phyloP scores from a whole-genome alignment of 768 basidiomycete species.

The Grammothele lineata region DNA sequence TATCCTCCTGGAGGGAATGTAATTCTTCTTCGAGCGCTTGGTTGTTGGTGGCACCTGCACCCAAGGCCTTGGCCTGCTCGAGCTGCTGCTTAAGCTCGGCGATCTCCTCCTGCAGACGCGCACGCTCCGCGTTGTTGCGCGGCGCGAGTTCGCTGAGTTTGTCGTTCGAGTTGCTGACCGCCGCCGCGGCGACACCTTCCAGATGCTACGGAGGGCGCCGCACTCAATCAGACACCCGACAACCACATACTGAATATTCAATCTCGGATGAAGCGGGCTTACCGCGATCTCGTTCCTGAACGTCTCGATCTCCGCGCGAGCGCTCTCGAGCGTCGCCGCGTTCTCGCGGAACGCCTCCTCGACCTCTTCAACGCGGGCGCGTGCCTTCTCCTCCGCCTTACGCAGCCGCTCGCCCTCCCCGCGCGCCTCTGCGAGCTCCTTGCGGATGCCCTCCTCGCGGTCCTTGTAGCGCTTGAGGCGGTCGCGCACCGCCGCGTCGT shows the following conservation, averaged over 20 bases:
- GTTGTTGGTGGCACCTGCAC: conserved; percentile 18
- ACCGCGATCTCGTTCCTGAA: conserved; percentile 72
- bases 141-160: conserved; percentile 45
- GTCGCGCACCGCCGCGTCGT: conserved; percentile 60
- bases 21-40: conserved; percentile 10
- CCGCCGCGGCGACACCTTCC: conserved; percentile 46
- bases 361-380: conserved; percentile 72
- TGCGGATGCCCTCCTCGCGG: conserved; percentile 65
- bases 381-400: conserved; percentile 58
- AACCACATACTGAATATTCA: not conserved
- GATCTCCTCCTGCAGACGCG: conserved; percentile 53
- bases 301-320: conserved; percentile 84
- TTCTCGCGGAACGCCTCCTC: conserved; percentile 90
- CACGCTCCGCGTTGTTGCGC: conserved; percentile 47
- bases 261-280: conserved; percentile 28
- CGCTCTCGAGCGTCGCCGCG: conserved; percentile 81
- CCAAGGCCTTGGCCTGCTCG: conserved; percentile 32
- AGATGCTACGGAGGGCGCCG: conserved; percentile 49
- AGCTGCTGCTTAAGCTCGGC: conserved; percentile 46
- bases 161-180: conserved; percentile 26
- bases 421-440: conserved; percentile 64
- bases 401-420: conserved; percentile 60
- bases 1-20: conserved; percentile 12
- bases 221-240: not conserved
- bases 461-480: conserved; percentile 66